phyloP scores from a whole-genome alignment of 331 rosid genomes.

The Acacia concinna region DNA sequence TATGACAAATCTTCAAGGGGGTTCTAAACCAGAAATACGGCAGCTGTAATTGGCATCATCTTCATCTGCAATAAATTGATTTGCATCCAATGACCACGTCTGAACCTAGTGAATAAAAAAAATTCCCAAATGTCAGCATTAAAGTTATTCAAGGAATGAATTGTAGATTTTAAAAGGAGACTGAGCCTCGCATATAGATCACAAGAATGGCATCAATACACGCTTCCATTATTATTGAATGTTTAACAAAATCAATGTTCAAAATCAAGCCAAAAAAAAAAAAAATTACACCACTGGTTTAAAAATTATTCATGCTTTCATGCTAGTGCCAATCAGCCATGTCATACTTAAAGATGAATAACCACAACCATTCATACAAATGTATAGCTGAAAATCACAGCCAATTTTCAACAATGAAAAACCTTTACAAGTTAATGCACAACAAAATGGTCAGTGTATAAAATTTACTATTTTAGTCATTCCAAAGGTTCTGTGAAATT shows the following conservation, averaged over 20 bases:
- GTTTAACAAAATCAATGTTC: slow-evolving; percentile 12
- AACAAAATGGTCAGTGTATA: background rate
- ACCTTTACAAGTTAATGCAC: background rate
- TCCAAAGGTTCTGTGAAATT: slow-evolving; percentile 12
- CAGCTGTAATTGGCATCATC: slow-evolving; percentile 84
- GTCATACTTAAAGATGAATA: slow-evolving; percentile 1
- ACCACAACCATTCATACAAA: background rate
- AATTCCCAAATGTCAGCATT: slow-evolving; percentile 12
- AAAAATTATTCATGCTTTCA: too few species aligned
- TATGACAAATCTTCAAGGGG: slow-evolving; percentile 14
- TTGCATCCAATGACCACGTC: slow-evolving; percentile 79
- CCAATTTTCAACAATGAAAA: background rate
- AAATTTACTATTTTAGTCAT: background rate
- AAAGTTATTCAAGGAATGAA: slow-evolving; percentile 14
- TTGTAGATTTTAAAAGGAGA: slow-evolving; percentile 7
- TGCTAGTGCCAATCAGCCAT: slow-evolving; percentile 21
- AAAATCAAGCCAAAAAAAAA: slow-evolving; percentile 2
- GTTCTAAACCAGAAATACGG: slow-evolving; percentile 77
- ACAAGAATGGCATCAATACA: slow-evolving; percentile 11
- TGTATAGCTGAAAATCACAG: background rate
- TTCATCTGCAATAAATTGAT: slow-evolving; percentile 88
- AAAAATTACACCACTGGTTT: background rate
- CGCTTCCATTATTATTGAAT: background rate
- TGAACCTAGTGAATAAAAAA: slow-evolving; percentile 51
- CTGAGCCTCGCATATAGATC: slow-evolving; percentile 2